Percentiles rank a stretch among this genome's conserved stretches.
Conservation (phyloP, 768 basidiomycete species). For the Suillus tomentosus region DNA sequence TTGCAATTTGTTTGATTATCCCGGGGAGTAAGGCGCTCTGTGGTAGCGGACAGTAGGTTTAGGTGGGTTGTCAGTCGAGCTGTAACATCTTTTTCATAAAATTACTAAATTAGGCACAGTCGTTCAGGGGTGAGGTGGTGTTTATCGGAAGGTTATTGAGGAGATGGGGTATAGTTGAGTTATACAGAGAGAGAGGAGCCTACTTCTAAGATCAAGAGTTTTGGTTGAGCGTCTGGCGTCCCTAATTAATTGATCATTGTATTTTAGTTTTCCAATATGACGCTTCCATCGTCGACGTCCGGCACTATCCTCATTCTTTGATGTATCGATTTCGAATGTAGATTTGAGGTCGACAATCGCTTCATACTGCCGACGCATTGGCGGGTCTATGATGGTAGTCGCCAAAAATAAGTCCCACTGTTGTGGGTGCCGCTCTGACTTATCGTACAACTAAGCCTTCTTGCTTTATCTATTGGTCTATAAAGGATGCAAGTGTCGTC, state of each 20-base stretch:
- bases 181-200: conserved; percentile 13
- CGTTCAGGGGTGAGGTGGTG: conserved; percentile 16
- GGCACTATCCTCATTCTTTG: background rate
- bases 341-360: background rate
- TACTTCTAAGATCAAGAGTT: conserved; percentile 15
- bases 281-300: background rate
- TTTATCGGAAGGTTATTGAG: conserved; percentile 18
- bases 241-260: background rate
- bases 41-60: background rate
- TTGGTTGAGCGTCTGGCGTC: conserved; percentile 16
- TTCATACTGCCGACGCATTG: background rate
- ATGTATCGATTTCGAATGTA: background rate
- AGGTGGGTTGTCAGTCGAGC: background rate
- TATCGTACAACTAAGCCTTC: background rate
- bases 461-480: background rate
- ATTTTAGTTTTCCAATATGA: background rate
- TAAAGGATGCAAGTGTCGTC: no score
- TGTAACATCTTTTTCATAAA: background rate
- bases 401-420: background rate
- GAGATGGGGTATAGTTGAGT: conserved; percentile 17
- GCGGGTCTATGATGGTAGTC: background rate
- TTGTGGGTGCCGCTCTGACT: background rate
- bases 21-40: conserved; percentile 3
- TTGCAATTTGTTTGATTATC: conserved; percentile 41
- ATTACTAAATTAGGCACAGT: conserved; percentile 17